Evolutionary conservation across 768 basidiomycete genomes (phyloP), one percentile per base, ranked within the genome.

Genomic region (Pisolithus albus): DNA sequence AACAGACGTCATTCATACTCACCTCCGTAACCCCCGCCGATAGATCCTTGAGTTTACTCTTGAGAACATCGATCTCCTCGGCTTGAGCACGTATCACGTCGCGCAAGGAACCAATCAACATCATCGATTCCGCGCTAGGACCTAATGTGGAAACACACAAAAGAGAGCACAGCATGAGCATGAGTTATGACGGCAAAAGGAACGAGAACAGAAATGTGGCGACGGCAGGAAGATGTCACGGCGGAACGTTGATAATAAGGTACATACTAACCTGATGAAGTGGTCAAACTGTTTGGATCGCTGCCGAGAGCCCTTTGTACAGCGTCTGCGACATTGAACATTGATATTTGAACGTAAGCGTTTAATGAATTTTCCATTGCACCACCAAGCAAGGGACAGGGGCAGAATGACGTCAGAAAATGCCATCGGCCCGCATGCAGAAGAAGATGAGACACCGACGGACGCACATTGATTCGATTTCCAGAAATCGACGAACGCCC

Each of bases 401-500:
- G 34, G 24, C n/a, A 10, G 43, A 4, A 10, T 28, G 15, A 52
- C 38, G 15, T 28, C 26, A 40, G 38, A 44, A 21, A 41, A 16
- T 28, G 8, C 7, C n/a, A 32, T 15, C 4, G 41, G 44, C n/a
- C 50, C 15, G 42, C 42, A 7, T 23, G n/a, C n/a, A n/a, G n/a
- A n/a, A n/a, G 24, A 45, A n/a, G 8, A 15, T 1, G 6, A 28
- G 43, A n/a, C 8, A 45, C 42, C 11, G n/a, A 26, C 18, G 37
- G 23, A 68, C 88, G 64, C 60, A 95, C 95, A 91, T 63, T 93
- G 96, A 63, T 95, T 94, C 43, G 91, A 93, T 72, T 98, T 98
- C 88, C 92, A 94, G 67, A 97, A 99, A 68, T 99, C 96, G 6
- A 96, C 83, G 69, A 98, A 98, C 0, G 86, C 80, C 92, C 94